Percentiles rank a stretch among this genome's conserved stretches.
Conservation (phyloP, 2,329 filamentous ascomycete species). For the Monilinia fructicola region DNA sequence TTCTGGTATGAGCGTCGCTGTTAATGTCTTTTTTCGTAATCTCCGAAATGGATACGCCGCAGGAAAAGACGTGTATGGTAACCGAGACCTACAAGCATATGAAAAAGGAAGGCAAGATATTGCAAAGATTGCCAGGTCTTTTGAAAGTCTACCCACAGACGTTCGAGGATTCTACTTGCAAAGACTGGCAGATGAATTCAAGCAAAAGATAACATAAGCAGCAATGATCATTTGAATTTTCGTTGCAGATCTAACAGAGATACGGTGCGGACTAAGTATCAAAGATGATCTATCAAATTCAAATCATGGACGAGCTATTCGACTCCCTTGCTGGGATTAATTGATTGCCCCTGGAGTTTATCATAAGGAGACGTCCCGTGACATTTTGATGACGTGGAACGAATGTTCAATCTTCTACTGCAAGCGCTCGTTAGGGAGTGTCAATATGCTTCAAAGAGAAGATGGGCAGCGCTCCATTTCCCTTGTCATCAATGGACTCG, state of each 20-base stretch:
- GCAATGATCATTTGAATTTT: not conserved
- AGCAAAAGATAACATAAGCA: constrained; percentile 25
- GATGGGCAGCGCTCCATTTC: not conserved
- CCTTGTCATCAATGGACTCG: not conserved
- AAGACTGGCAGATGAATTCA: constrained; percentile 68
- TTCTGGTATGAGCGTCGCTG: constrained; percentile 63
- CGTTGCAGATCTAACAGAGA: not conserved
- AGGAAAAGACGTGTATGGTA: constrained; percentile 84
- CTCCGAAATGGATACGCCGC: constrained; percentile 66
- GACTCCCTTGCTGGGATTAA: not conserved
- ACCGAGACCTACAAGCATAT: constrained; percentile 79
- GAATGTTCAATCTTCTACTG: not conserved
- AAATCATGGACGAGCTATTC: not conserved
- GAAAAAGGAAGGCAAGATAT: constrained; percentile 77
- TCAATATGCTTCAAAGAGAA: not conserved
- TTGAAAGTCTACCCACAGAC: constrained; percentile 63
- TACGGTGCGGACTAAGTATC: not conserved
- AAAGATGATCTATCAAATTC: not conserved
- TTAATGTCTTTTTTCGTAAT: constrained; percentile 87
- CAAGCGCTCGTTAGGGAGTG: not conserved
- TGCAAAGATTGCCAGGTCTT: constrained; percentile 62
- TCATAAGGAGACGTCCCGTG: not conserved
- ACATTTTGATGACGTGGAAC: not conserved
- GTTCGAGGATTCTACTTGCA: constrained; percentile 73
- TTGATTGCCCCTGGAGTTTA: not conserved